Evolutionary conservation across 768 basidiomycete genomes (phyloP), one percentile per base, ranked within the genome.

Genomic region (Phaeolepiota aurea): DNA sequence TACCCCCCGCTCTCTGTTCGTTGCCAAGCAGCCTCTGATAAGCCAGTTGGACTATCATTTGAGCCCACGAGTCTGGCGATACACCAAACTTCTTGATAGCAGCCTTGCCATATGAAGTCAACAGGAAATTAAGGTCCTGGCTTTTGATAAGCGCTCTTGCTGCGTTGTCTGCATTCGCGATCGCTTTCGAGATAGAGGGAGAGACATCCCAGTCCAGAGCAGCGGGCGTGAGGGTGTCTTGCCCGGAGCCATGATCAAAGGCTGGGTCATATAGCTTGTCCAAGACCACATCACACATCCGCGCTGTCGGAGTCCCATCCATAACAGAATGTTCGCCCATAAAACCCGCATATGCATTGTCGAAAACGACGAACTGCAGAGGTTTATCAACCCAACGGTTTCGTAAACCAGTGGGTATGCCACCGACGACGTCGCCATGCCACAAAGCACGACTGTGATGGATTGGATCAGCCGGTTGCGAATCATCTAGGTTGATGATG

Each of bases 11-110:
- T 46, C 78, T 59, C 64, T 70, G 66, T 25, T 68, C 59, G n/a
- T 57, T 49, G 30, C 71, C 67, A 20, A 81, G 61, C 22, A 90
- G 70, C 1, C 91, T 76, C 43, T 69, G 74, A 58, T 92, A 92
- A 4, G 92, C 93, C 34, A 97, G 66, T 57, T 97, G 93, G 37
- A 93, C 71, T 53, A 91, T 65, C 75, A 96, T 79, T 64, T 97
- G 93, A 34, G 87, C 82, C 90, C 91, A 96, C 19, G 86, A 86
- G 54, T 97, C 93, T 2, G 93, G 93, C 31, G 89, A 88, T n/a
- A 86, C 79, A 22, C 85, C 80, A 50, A 87, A 89, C 11, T 71
- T 63, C 69, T 94, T 96, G 65, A 94, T 87, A 13, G 76, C 74
- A 32, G 74, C 74, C 61, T 92, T 94, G 22, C 93, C 93, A 51